A percentile compares a stretch with the other conserved stretches of the same genome.
Evolutionary conservation across 139 green algal genomes (phyloP).

Genomic region (Microglena sp.): DNA sequence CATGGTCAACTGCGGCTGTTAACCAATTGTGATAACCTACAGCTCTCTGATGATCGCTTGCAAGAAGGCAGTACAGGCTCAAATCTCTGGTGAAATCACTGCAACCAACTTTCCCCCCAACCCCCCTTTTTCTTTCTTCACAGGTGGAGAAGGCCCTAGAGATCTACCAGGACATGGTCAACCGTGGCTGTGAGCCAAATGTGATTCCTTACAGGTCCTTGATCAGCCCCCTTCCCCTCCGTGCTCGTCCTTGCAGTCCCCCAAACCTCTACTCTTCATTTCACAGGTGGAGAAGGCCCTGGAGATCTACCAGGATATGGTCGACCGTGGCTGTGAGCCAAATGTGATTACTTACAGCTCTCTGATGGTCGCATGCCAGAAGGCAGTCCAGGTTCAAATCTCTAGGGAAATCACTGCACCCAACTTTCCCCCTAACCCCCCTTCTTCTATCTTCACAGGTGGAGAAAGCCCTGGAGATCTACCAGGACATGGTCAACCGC

Average conservation of each 20-base stretch:
- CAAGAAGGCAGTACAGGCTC: conserved; percentile 27
- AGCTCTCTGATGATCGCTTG: conserved; percentile 44
- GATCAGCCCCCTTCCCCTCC: no score
- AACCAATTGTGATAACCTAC: no score
- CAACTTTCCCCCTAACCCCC: no score
- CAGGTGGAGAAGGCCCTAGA: conserved; percentile 54
- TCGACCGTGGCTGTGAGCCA: conserved; percentile 44
- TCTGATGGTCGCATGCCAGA: conserved; percentile 48
- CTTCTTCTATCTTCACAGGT: conserved; percentile 29
- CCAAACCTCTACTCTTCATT: neutral
- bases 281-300: conserved; percentile 50
- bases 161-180: conserved; percentile 64
- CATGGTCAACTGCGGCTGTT: no score
- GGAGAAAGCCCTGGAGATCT: conserved; percentile 59
- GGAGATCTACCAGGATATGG: conserved; percentile 66
- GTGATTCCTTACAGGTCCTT: conserved; percentile 65
- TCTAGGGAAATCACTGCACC: no score
- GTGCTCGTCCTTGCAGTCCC: no score
- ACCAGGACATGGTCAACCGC: conserved; percentile 53
- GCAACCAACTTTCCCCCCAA: no score
- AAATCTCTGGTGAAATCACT: no score
- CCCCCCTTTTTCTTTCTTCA: no score
- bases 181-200: conserved; percentile 51
- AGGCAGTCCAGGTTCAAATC: conserved; percentile 12
- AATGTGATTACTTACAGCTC: conserved; percentile 69